phyloP scores from a whole-genome alignment of 208 protist genomes.

The Leishmania tarentolae region DNA sequence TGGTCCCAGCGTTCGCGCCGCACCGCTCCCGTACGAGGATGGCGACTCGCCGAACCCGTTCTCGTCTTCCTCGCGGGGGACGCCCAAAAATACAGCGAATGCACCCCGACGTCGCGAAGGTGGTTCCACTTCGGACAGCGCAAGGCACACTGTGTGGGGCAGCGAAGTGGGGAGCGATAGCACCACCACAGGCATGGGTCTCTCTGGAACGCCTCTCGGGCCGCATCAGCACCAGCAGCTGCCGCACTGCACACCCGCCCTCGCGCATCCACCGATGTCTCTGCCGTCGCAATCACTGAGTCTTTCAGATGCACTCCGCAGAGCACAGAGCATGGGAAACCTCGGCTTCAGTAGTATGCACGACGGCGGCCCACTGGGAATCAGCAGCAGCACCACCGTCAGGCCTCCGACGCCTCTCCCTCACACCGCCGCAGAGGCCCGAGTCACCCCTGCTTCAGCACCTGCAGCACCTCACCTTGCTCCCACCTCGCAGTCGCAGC shows the following conservation, averaged over 20 bases:
- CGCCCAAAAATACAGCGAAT: neutral
- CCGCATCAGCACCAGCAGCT: neutral
- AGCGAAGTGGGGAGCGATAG: neutral
- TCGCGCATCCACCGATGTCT: neutral
- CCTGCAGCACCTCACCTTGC: neutral
- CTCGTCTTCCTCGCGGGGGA: neutral
- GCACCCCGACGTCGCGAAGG: neutral
- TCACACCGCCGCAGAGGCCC: neutral
- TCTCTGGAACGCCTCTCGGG: neutral
- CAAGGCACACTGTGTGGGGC: neutral
- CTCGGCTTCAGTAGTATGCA: neutral
- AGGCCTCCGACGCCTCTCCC: neutral
- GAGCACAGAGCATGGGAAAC: neutral
- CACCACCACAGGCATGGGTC: neutral
- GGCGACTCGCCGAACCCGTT: neutral
- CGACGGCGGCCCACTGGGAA: neutral
- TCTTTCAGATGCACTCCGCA: conserved; percentile 10
- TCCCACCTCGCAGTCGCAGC: neutral
- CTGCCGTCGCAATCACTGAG: conserved; percentile 4
- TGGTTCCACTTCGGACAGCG: neutral
- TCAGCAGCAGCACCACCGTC: neutral
- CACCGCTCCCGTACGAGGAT: neutral
- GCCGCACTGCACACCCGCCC: neutral
- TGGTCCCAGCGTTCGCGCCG: neutral
- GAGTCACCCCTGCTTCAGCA: neutral